Conservation (phyloP, 2,329 filamentous ascomycete genomes). For the Hyphodiscus sp. region DNA sequence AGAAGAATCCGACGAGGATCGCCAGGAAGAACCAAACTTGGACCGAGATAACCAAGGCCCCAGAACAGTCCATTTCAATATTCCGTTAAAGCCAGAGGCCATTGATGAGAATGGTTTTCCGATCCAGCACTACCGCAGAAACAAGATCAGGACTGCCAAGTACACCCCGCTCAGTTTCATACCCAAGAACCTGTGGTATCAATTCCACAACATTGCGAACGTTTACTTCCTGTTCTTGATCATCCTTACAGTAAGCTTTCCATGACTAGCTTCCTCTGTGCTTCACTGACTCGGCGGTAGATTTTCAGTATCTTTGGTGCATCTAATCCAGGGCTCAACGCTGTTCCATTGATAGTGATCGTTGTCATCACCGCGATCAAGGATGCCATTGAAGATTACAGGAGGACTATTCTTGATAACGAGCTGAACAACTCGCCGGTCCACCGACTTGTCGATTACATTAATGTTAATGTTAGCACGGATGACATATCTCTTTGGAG, state of each 20-base stretch:
- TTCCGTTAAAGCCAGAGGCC: constrained; percentile 66
- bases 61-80: constrained; percentile 77
- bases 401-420: constrained; percentile 83
- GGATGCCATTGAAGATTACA: constrained; percentile 92
- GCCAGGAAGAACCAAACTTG: constrained; percentile 30
- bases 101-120: constrained; percentile 78
- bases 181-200: constrained; percentile 94
- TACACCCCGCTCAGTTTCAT: constrained; percentile 94
- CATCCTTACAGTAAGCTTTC: constrained; percentile 75
- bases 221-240: constrained; percentile 97
- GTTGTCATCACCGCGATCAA: constrained; percentile 83
- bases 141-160: constrained; percentile 97
- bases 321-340: constrained; percentile 79
- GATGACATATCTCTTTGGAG: constrained; percentile 85
- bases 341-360: constrained; percentile 90
- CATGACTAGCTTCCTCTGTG: neutral
- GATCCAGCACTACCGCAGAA: constrained; percentile 64
- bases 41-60: constrained; percentile 33
- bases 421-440: constrained; percentile 95
- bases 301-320: constrained; percentile 96
- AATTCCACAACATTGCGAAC: constrained; percentile 98
- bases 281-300: constrained; percentile 42
- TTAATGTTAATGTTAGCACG: constrained; percentile 87
- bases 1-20: constrained; percentile 20
- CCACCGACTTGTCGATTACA: constrained; percentile 80